phyloP scores from a whole-genome alignment of 441 rosid genomes.

The Capsella rubella region DNA sequence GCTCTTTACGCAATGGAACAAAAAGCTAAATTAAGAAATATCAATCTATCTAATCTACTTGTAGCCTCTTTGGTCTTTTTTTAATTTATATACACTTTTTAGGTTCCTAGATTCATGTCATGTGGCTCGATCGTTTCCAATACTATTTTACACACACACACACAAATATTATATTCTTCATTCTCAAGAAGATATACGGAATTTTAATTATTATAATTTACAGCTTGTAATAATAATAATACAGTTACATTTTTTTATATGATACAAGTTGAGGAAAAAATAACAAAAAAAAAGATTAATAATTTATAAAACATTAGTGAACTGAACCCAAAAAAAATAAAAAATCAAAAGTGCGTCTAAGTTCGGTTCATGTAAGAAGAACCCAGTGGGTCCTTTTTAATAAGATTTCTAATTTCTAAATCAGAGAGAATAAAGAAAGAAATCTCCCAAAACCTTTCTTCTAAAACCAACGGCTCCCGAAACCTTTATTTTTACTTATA shows the following conservation, averaged over 20 bases:
- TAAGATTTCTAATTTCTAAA: conserved; percentile 31
- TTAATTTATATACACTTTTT: too few relatives aligned
- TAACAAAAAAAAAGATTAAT: conserved; percentile 26
- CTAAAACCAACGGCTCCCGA: conserved; percentile 44
- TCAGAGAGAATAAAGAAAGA: conserved; percentile 5
- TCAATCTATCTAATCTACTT: background rate
- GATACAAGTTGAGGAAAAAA: conserved; percentile 29
- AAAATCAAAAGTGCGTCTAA: conserved; percentile 40
- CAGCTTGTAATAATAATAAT: conserved; percentile 24
- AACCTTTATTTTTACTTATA: conserved; percentile 43
- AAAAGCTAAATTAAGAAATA: background rate
- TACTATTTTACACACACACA: background rate
- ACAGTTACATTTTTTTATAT: conserved; percentile 9
- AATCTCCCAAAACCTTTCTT: conserved; percentile 37
- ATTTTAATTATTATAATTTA: conserved; percentile 26
- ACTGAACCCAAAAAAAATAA: background rate
- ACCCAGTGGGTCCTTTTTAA: conserved; percentile 33
- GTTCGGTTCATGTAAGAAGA: conserved; percentile 48
- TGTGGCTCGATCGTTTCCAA: conserved; percentile 46
- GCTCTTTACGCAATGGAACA: conserved; percentile 15
- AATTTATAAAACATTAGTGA: conserved; percentile 11
- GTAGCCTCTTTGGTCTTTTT: background rate
- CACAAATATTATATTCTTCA: conserved; percentile 23
- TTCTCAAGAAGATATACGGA: conserved; percentile 36
- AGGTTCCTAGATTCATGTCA: conserved; percentile 46